phyloP scores from a whole-genome alignment of 306 rosid species.

The Quercus glauca region DNA sequence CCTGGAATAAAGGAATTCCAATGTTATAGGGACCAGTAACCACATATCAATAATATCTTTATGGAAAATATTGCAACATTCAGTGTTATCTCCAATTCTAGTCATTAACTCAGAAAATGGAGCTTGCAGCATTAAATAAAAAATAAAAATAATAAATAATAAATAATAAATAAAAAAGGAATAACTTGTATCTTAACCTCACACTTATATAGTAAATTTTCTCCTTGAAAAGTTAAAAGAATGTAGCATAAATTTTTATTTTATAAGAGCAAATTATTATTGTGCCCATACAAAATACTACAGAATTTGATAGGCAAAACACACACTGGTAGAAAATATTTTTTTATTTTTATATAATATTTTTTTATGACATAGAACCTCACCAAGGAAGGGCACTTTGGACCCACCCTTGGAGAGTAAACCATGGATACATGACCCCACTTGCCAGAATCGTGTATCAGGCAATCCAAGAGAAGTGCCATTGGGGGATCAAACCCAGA shows the following conservation, averaged over 20 bases:
- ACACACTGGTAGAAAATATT: neutral
- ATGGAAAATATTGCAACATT: neutral
- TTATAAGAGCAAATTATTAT: neutral
- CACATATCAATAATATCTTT: neutral
- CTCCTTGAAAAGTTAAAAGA: neutral
- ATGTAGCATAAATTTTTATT: neutral
- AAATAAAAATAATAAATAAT: too few species aligned
- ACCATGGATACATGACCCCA: too few species aligned
- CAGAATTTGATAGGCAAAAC: neutral
- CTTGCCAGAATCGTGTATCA: too few species aligned
- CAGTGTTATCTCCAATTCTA: neutral
- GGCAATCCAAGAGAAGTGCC: too few species aligned
- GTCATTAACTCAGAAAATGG: neutral
- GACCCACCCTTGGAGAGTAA: too few species aligned
- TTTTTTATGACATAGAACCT: too few species aligned
- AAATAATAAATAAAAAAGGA: neutral
- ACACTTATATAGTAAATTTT: neutral
- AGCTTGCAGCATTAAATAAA: too few species aligned
- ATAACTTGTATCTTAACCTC: neutral
- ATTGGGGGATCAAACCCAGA: too few species aligned
- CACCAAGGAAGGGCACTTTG: too few species aligned
- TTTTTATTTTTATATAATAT: neutral
- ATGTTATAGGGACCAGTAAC: slow-evolving; percentile 9
- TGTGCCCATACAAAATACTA: neutral
- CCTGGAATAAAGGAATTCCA: slow-evolving; percentile 47